A percentile compares a stretch with the other conserved stretches of the same genome.
Evolutionary conservation across 257 asterid species (phyloP).

Genomic region (Solanum pimpinellifolium): DNA sequence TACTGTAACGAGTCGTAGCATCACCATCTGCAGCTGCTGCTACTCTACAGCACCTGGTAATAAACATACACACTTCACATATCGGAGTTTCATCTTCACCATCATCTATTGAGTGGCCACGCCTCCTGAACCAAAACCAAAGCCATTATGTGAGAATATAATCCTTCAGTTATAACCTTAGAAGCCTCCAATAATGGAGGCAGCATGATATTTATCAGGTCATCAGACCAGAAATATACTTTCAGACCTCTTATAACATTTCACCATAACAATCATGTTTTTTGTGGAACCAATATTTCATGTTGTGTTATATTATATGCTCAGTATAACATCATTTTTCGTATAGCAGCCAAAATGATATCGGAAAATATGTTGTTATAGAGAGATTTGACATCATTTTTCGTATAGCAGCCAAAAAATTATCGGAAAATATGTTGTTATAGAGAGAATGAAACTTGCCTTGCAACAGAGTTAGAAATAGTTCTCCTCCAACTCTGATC

Average conservation of each 20-base stretch:
- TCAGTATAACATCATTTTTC: neutral
- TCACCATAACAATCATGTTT: neutral
- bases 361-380: neutral
- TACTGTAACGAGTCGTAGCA: neutral
- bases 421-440: too few species aligned
- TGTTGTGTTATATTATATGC: neutral
- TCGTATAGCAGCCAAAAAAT: too few species aligned
- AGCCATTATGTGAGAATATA: neutral
- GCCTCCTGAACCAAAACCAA: neutral
- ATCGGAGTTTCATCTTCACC: neutral
- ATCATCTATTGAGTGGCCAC: neutral
- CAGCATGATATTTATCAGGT: neutral
- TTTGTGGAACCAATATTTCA: neutral
- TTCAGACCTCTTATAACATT: neutral
- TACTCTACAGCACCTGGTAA: neutral
- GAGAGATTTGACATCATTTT: too few species aligned
- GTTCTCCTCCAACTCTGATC: conserved; percentile 8
- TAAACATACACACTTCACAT: neutral
- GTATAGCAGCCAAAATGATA: neutral
- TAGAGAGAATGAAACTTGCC: conserved; percentile 7
- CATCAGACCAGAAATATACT: neutral
- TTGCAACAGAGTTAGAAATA: neutral
- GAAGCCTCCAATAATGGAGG: neutral
- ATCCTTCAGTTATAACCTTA: neutral
- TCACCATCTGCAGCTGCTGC: neutral